These are phyloP conservation scores for Dictyophora rubrovolvata DNA, from an alignment of 768 basidiomycete species.

Conservation along the genomic window DNA sequence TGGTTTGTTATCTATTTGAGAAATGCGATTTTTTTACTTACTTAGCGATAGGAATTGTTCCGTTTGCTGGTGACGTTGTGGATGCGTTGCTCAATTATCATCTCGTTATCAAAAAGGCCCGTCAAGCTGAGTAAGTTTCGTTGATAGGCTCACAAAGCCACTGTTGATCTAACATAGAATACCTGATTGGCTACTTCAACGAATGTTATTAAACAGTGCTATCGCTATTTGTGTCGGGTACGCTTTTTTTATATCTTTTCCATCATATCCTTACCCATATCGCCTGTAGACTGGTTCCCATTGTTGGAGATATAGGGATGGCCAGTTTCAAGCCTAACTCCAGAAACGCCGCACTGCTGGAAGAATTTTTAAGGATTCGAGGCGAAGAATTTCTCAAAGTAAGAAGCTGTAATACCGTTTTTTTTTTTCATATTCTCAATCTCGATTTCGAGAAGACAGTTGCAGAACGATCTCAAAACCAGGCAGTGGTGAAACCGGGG, in stretches of 20 bases:
- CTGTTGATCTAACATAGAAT: conserved; percentile 22
- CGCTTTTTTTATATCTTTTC: neutral
- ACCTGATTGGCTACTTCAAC: conserved; percentile 51
- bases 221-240: conserved; percentile 53
- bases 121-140: conserved; percentile 50
- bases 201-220: conserved; percentile 71
- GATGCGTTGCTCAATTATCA: conserved; percentile 59
- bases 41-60: conserved; percentile 41
- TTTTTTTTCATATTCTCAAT: neutral
- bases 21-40: neutral
- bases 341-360: conserved; percentile 76
- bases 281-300: conserved; percentile 37
- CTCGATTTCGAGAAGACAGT: conserved; percentile 12
- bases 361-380: conserved; percentile 72
- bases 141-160: neutral
- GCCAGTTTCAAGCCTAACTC: conserved; percentile 83
- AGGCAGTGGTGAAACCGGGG: conserved; percentile 46
- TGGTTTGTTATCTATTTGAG: conserved; percentile 19
- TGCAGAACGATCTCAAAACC: conserved; percentile 15
- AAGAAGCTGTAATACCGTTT: neutral
- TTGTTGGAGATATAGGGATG: conserved; percentile 66
- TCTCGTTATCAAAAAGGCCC: conserved; percentile 68
- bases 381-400: conserved; percentile 60
- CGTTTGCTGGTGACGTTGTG: conserved; percentile 56
- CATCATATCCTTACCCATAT: neutral